These are phyloP conservation scores for Aspergillus caelatus DNA, from an alignment of 2,329 filamentous ascomycete genomes.

Conservation along the genomic window DNA sequence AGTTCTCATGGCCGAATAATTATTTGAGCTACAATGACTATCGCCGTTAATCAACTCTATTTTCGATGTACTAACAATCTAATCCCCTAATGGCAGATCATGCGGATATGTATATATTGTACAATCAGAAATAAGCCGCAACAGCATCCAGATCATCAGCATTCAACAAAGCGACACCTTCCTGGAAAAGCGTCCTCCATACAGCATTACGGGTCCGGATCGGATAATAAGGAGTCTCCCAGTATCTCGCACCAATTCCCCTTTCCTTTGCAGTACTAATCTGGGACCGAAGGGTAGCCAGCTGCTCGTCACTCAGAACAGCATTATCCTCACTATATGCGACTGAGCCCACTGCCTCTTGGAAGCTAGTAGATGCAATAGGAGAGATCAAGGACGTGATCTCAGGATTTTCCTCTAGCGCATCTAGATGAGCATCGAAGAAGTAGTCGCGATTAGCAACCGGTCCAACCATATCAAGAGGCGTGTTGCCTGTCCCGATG, in stretches of 20 bases:
- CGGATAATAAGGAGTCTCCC: slow-evolving; percentile 64
- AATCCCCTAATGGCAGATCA: neutral
- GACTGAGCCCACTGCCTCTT: slow-evolving; percentile 41
- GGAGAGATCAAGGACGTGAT: slow-evolving; percentile 55
- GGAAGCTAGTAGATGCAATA: slow-evolving; percentile 58
- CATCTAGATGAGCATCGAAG: slow-evolving; percentile 60
- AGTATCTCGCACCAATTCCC: slow-evolving; percentile 64
- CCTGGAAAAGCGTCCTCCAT: slow-evolving; percentile 60
- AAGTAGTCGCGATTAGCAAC: slow-evolving; percentile 58
- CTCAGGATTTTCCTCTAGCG: slow-evolving; percentile 46
- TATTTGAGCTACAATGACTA: neutral
- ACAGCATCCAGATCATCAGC: slow-evolving; percentile 64
- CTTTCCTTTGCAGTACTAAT: slow-evolving; percentile 56
- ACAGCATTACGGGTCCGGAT: slow-evolving; percentile 60
- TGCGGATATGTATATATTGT: neutral
- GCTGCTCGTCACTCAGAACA: slow-evolving; percentile 43
- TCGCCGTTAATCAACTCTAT: neutral
- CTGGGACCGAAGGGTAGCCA: slow-evolving; percentile 55
- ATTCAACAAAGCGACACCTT: slow-evolving; percentile 65
- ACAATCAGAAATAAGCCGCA: slow-evolving; percentile 39
- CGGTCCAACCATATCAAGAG: slow-evolving; percentile 51
- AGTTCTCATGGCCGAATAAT: neutral
- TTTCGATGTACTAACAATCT: neutral
- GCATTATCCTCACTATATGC: slow-evolving; percentile 39
- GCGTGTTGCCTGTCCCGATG: slow-evolving; percentile 63